Percentiles rank a stretch among this genome's conserved stretches.
phyloP scores from a whole-genome alignment of 805 yeast species.

The Myxozyma nipponensis region DNA sequence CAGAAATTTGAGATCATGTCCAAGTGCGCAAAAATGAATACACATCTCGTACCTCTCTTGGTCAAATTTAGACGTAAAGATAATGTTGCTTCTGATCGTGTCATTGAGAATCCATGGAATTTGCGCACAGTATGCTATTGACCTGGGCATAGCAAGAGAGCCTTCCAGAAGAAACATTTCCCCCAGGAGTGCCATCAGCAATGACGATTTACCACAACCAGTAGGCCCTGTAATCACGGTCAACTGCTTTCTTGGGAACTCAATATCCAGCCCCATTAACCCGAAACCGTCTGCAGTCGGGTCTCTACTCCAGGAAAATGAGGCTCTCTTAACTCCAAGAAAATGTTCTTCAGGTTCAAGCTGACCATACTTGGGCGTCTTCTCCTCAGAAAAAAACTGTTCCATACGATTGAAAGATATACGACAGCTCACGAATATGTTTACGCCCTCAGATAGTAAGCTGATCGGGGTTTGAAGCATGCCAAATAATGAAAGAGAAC shows the following conservation, averaged over 20 bases:
- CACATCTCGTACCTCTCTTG: slow-evolving; percentile 73
- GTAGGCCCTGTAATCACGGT: slow-evolving; percentile 93
- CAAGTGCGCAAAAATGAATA: slow-evolving; percentile 81
- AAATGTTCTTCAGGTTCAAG: slow-evolving; percentile 43
- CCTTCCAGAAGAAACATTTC: slow-evolving; percentile 69
- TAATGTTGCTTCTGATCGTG: slow-evolving; percentile 76
- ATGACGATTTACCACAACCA: slow-evolving; percentile 91
- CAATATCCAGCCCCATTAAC: slow-evolving; percentile 66
- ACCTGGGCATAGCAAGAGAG: slow-evolving; percentile 10
- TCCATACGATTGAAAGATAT: slow-evolving; percentile 80
- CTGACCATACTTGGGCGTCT: slow-evolving; percentile 74
- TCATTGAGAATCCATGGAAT: slow-evolving; percentile 94
- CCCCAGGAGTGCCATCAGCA: slow-evolving; percentile 84
- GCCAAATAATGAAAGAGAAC: slow-evolving; percentile 75
- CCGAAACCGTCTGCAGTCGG: slow-evolving; percentile 54
- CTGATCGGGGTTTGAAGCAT: slow-evolving; percentile 76
- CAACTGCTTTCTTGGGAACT: slow-evolving; percentile 68
- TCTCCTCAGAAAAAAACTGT: slow-evolving; percentile 68
- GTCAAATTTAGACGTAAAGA: slow-evolving; percentile 69
- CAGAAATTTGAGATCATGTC: slow-evolving; percentile 80
- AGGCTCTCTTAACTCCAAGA: slow-evolving; percentile 73
- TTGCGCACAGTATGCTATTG: slow-evolving; percentile 38
- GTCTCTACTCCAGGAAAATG: slow-evolving; percentile 70
- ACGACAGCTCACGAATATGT: slow-evolving; percentile 73
- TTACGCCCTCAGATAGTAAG: slow-evolving; percentile 76